These are phyloP conservation scores for Penicillium paneum DNA, from an alignment of 2,329 filamentous ascomycete genomes.

Conservation along the genomic window DNA sequence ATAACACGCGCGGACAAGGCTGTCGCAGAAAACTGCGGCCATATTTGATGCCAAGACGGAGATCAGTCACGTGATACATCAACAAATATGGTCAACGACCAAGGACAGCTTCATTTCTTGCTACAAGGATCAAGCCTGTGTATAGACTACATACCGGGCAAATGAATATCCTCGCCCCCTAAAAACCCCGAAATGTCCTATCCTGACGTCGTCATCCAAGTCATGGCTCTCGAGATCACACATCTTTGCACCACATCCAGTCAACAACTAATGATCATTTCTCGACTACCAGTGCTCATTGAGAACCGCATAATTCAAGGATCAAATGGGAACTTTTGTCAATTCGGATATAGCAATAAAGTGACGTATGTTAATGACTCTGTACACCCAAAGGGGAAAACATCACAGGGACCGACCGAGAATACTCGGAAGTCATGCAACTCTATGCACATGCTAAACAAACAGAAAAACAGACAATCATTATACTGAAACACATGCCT, in stretches of 20 bases:
- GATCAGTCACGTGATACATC: slow-evolving; percentile 25
- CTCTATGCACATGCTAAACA: slow-evolving; percentile 8
- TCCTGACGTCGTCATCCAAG: not conserved
- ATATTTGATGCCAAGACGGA: slow-evolving; percentile 38
- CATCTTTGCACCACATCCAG: not conserved
- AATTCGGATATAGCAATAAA: not conserved
- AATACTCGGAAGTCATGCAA: slow-evolving; percentile 8
- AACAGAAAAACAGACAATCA: slow-evolving; percentile 1
- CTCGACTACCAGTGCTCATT: not conserved
- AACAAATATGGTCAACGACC: not conserved
- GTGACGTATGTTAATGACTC: not conserved
- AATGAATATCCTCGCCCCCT: not conserved
- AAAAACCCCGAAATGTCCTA: not conserved
- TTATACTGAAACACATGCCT: slow-evolving; percentile 6
- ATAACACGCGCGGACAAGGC: slow-evolving; percentile 10
- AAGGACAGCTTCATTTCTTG: not conserved
- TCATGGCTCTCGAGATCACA: not conserved
- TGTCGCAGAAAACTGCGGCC: slow-evolving; percentile 35
- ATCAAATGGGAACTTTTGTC: not conserved
- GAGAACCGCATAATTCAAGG: not conserved
- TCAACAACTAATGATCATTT: not conserved
- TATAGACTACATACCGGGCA: not conserved
- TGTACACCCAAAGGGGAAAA: not conserved
- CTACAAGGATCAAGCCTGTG: not conserved
- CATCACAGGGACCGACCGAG: not conserved